Evolutionary conservation across 2,329 filamentous ascomycete genomes (phyloP), one percentile per base, ranked within the genome.

Genomic region (Orbilia blumenaviensis): DNA sequence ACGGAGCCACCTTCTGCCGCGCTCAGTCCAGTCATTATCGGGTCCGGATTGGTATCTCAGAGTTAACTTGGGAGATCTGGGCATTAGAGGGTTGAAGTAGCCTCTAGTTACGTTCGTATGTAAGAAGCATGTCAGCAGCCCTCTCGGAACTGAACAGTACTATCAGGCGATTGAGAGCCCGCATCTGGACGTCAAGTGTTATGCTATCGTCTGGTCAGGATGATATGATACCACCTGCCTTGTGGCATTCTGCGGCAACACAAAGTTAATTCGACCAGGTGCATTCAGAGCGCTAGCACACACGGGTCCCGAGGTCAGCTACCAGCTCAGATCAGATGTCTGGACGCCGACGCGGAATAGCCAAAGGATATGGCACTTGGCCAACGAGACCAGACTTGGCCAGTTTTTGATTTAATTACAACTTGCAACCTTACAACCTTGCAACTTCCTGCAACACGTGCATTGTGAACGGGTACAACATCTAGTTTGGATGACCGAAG

Each of bases 221-320:
- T 56, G 52, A 44, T 44, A 44, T 44, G 41, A 56, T 56, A 38
- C 52, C 52, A 56, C 32, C 38, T 10, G 42, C 29, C 29, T 23
- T 71, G 66, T 71, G 56, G 66, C 42, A 71, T 71, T 71, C 34
- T 71, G 66, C 46, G 56, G 66, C 66, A 71, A 71, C 66, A 62
- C 66, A 71, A 60, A 66, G 18, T 42, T 16, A 23, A 12, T 16
- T 10, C 3, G 10, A 16, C 10, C 41, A 54, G 36, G 46, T 61
- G 8, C 8, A 27, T 54, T n/a, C 29, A 36, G 27, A 54, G 23
- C 38, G 32, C 3, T 14, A n/a, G 36, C 9, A 5, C 32, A 34
- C 6, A 34, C 32, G 5, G 32, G 12, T 12, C 32, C n/a, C n/a
- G n/a, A n/a, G n/a, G n/a, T n/a, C n/a, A n/a, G n/a, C n/a, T n/a